Percentiles rank a stretch among this genome's conserved stretches.
Evolutionary conservation across 2,329 filamentous ascomycete genomes (phyloP).

Genomic region (Xylaria hypoxylon): DNA sequence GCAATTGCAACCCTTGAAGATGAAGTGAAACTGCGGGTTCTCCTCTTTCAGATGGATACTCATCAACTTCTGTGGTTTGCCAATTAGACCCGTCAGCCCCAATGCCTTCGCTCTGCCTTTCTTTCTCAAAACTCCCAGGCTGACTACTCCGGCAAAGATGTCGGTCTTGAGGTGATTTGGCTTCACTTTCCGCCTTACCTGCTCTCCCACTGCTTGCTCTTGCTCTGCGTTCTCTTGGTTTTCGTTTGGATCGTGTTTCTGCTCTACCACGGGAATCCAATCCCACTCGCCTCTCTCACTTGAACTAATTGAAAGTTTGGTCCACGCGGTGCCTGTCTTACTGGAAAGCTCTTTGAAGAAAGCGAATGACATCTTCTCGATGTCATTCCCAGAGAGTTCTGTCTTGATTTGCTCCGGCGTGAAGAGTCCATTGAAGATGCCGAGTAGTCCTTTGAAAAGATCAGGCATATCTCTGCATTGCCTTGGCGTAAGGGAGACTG

Average conservation of each 20-base stretch:
- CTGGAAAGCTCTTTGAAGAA: constrained; percentile 48
- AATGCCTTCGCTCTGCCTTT: constrained; percentile 26
- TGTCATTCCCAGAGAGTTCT: constrained; percentile 22
- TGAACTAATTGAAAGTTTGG: constrained; percentile 47
- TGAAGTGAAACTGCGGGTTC: constrained; percentile 43
- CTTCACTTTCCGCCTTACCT: background rate
- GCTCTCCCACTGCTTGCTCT: background rate
- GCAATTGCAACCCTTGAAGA: constrained; percentile 43
- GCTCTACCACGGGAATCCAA: constrained; percentile 47
- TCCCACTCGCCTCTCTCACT: constrained; percentile 44
- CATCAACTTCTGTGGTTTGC: constrained; percentile 45
- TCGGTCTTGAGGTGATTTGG: constrained; percentile 43
- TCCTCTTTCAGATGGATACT: constrained; percentile 41
- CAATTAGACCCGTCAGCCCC: constrained; percentile 41
- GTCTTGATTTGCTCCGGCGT: constrained; percentile 39
- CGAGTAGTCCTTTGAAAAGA: constrained; percentile 47
- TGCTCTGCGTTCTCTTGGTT: background rate
- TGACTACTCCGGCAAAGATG: constrained; percentile 46
- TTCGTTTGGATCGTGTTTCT: constrained; percentile 27
- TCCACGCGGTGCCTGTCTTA: constrained; percentile 46
- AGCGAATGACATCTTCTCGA: constrained; percentile 44
- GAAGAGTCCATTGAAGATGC: constrained; percentile 47
- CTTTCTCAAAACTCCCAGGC: constrained; percentile 40
- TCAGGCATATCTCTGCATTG: constrained; percentile 35
- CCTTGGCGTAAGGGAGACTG: constrained; percentile 47